Evolutionary conservation across 2,329 filamentous ascomycete genomes (phyloP).

Genomic region (Ceratocystis colombiana): DNA sequence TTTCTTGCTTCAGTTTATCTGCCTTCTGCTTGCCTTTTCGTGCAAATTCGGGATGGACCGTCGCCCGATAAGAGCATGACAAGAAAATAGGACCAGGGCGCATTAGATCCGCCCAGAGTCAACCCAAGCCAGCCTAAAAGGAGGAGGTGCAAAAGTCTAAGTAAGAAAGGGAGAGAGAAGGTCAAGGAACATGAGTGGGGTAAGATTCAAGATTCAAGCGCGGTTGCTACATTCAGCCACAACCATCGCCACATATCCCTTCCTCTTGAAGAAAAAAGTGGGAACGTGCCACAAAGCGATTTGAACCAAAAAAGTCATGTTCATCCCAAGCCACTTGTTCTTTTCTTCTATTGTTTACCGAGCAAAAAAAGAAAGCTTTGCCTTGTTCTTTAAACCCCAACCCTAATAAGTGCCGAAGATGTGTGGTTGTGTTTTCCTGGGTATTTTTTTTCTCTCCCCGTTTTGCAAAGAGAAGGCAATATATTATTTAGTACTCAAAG

Average conservation of each 20-base stretch:
- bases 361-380: background rate
- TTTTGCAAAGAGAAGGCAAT: no score
- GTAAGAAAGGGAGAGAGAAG: background rate
- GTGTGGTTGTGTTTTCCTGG: no score
- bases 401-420: no score
- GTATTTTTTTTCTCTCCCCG: no score
- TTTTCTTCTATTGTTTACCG: background rate
- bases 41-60: background rate
- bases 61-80: background rate
- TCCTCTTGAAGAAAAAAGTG: background rate
- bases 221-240: background rate
- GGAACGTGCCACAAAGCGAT: background rate
- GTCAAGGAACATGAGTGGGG: background rate
- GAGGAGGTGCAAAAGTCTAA: no score
- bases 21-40: background rate
- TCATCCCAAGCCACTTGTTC: slow-evolving; percentile 7
- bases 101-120: background rate
- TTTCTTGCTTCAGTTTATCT: background rate
- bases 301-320: background rate
- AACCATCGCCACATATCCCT: background rate
- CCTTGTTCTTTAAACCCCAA: no score
- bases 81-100: background rate
- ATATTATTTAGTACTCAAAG: no score
- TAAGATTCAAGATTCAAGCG: background rate
- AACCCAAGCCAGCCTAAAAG: background rate